Base-by-base conservation (phyloP, 805 yeast species). In the Myxozyma neglecta region DNA sequence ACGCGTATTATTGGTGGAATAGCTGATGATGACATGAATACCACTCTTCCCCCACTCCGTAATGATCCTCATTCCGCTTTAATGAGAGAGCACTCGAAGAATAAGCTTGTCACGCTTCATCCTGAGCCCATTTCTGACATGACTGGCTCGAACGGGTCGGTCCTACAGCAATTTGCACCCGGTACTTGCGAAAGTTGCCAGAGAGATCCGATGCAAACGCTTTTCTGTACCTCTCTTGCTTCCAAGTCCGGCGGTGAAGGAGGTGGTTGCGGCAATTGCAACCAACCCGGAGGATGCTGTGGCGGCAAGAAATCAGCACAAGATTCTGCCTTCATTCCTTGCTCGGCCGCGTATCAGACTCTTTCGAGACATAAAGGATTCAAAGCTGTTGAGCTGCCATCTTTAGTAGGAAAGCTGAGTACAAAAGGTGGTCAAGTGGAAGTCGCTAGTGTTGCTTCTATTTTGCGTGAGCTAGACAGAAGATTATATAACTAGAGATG, bases 341-440 rank as follows among this genome's bases (percentile, higher is more conserved):
- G 94, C 71, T 85, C 92, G 13, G 96, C 91, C 70, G 97, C 97
- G 0, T 91, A 90, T 75, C 88, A 86, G 74, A 89, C 96, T 1
- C 80, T 92, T 55, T 85, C 92, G 37, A 79, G 96, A 60, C 97
- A 90, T 73, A 87, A 87, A 70, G 84, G 85, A 68, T 90, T 90
- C 75, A 81, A 83, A 60, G 78, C 83, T 7, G 89, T 87, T 18
- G 94, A 89, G 65, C 84, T 90, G 70, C 83, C 88, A 57, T 83
- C 85, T 1, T 77, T 90, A 64, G 91, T 90, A 4, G 88, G 88
- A 13, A 84, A 87, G 68, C 79, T 90, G 67, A 84, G 87, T 36
- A 88, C 96, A 0, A 79, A 88, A 65, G 97, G 96, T 2, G 88
- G 89, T 87, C 90, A 87, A 70, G 96, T 91, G 51, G 97, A 91